Evolutionary conservation across 2,329 filamentous ascomycete species (phyloP), one percentile per base, ranked within the genome.

Genomic region (Penicillium aurantiogriseum): DNA sequence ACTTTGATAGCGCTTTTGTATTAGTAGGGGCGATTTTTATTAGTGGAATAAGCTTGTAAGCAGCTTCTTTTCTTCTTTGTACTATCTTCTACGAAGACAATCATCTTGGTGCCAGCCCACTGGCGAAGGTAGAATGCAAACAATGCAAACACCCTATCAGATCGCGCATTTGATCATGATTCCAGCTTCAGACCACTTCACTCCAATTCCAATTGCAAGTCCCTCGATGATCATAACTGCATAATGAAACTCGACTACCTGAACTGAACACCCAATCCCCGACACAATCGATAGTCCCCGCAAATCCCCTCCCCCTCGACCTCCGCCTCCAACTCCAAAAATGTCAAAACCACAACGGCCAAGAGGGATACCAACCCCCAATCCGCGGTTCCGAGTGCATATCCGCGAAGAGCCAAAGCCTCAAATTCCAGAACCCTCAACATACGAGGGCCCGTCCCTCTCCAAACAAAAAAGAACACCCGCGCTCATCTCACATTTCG

Each of bases 81-180:
- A 36, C 31, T 23, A 23, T 47, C 19, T 36, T 33, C 21, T 13
- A 35, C 15, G 0, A 25, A 35, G 45, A 36, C 31, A 7, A 25
- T 2, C 2, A 10, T 47, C 45, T 47, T 17, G 6, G 5, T 5
- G 2, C 11, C 8, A n/a, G 29, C 45, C 9, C 29, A 35, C 19
- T 6, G 42, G 23, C 5, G 23, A 21, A 11, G 1, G 4, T 8
- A 43, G 15, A 13, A 19, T 51, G 54, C 61, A 63, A 62, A 65
- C 63, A 52, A 17, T 65, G 53, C 62, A 62, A 65, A 63, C 51
- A 47, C 17, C 19, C 21, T 49, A 62, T 51, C 60, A 51, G 42
- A 52, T 57, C 46, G 53, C 43, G 53, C 49, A 56, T 46, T 23
- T 46, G 44, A 56, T 36, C 47, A 33, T 19, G 4, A 45, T 44